Evolutionary conservation across 2,329 filamentous ascomycete genomes (phyloP).

Genomic region (Claviceps pazoutovae): DNA sequence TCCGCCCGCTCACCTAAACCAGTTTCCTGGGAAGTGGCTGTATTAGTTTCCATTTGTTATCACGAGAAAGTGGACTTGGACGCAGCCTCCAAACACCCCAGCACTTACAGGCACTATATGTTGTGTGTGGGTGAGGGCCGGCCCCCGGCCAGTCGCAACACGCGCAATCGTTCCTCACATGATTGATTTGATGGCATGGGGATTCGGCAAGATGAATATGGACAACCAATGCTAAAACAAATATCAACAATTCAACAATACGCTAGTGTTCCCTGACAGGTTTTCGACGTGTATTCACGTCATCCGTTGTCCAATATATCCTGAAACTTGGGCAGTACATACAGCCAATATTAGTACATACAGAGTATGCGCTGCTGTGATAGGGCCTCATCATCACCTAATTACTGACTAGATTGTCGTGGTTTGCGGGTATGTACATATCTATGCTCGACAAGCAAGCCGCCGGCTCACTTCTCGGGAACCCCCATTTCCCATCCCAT

Average conservation of each 20-base stretch:
- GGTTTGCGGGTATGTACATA: background rate
- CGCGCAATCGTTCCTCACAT: background rate
- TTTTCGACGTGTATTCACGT: too few relatives aligned
- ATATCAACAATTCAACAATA: background rate
- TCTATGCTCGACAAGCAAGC: background rate
- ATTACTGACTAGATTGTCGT: too few relatives aligned
- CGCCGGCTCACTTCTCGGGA: background rate
- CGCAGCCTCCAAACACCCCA: background rate
- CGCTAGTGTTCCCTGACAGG: background rate
- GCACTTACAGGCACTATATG: background rate
- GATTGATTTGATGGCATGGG: background rate
- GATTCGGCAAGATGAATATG: background rate
- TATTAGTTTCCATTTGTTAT: background rate
- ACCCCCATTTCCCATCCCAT: too few relatives aligned
- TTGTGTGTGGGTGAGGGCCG: background rate
- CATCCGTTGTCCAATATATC: too few relatives aligned
- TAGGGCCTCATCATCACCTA: background rate
- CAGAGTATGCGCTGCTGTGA: background rate
- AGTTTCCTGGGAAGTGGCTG: constrained; percentile 3
- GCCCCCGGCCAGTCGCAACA: background rate
- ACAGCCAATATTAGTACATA: background rate
- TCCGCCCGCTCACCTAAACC: background rate
- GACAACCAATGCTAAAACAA: background rate
- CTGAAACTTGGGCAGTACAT: background rate
- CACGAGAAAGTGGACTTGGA: background rate